phyloP scores from a whole-genome alignment of 345 rosid species.

The Sonneratia caseolaris region DNA sequence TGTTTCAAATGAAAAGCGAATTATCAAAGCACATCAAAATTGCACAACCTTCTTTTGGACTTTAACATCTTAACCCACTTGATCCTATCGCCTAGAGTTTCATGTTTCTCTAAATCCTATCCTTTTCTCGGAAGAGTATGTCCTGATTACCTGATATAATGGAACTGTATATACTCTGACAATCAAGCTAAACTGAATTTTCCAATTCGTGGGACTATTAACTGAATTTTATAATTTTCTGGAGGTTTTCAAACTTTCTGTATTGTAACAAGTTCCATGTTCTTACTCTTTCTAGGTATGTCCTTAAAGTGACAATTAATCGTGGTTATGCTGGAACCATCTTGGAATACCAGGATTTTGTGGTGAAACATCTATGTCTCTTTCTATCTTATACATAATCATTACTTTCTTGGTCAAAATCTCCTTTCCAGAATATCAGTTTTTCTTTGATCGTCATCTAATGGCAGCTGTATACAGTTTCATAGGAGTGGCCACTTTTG shows the following conservation, averaged over 20 bases:
- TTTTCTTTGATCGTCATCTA: not conserved
- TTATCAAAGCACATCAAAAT: not conserved
- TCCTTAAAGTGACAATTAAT: constrained; percentile 76
- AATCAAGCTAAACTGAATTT: not conserved
- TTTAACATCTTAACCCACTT: not conserved
- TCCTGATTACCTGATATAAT: not conserved
- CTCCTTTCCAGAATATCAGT: not conserved
- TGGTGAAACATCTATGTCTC: constrained; percentile 34
- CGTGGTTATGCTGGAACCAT: constrained; percentile 94
- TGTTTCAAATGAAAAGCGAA: not conserved
- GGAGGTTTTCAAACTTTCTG: not conserved
- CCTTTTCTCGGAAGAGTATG: not conserved
- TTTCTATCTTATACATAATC: not conserved
- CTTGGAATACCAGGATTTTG: constrained; percentile 82
- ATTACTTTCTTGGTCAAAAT: not conserved
- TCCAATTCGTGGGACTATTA: not conserved
- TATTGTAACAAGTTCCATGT: not conserved
- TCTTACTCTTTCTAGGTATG: constrained; percentile 53
- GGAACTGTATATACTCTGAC: not conserved
- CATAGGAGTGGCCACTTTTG: not conserved
- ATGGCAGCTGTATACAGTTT: not conserved
- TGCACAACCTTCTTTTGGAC: not conserved
- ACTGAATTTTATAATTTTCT: not conserved
- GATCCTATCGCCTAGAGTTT: not conserved
- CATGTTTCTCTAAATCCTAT: not conserved